Conservation (phyloP, 23 red algal species). For the Gracilariopsis chorda region DNA sequence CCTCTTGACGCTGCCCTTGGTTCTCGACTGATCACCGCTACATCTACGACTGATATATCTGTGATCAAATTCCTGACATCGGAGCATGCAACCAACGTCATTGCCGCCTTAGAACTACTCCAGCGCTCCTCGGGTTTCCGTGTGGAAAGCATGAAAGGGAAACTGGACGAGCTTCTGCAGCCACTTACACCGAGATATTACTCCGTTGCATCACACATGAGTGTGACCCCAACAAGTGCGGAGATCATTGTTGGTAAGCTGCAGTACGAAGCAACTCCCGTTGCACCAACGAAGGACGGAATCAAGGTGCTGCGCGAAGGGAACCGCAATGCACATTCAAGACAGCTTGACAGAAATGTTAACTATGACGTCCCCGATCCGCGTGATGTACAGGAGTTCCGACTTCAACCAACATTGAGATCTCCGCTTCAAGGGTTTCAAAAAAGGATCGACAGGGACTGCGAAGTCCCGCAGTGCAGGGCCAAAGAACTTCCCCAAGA, state of each 20-base stretch:
- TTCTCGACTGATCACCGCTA: not conserved
- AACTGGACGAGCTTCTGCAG: not conserved
- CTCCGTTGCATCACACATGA: not conserved
- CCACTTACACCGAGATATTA: not conserved
- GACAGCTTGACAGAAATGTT: too few relatives aligned
- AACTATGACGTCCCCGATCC: too few relatives aligned
- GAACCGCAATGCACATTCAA: too few relatives aligned
- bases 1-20: conserved; percentile 1
- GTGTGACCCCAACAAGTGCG: not conserved
- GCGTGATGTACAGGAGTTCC: too few relatives aligned
- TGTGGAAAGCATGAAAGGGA: not conserved
- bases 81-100: not conserved
- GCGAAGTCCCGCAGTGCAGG: too few relatives aligned
- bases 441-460: too few relatives aligned
- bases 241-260: not conserved
- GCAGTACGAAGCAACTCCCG: not conserved
- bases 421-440: too few relatives aligned
- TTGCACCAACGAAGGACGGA: too few relatives aligned
- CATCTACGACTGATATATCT: not conserved
- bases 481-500: too few relatives aligned
- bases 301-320: too few relatives aligned
- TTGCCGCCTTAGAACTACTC: not conserved
- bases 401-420: too few relatives aligned
- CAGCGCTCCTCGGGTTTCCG: not conserved
- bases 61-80: not conserved